Base-by-base conservation (phyloP, 106 monocot species). In the Dendrobium nobile region DNA sequence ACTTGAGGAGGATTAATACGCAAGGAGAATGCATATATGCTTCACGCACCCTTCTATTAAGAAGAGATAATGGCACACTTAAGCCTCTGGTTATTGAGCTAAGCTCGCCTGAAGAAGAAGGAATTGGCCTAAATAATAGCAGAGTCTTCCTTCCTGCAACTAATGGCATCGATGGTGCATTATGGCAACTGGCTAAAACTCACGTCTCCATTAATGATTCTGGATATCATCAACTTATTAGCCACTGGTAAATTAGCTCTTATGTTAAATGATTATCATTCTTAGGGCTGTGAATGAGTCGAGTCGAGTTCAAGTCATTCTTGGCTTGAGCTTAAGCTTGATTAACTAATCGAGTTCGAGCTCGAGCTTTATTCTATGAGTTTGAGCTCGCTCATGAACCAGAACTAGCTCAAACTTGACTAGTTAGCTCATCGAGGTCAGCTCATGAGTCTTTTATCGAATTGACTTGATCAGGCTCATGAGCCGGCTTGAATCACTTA, bases 141-240 rank as follows among this genome's bases (percentile, higher is more conserved):
- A 83, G 87, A 77, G 85, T 87, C n/a, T 92, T 92, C 81, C 41
- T 84, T 44, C 89, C 92, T 0, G 85, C 85, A 20, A 82, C 8
- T 43, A 61, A 82, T 7, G 89, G 90, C 19, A 81, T 72, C 27
- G 87, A 86, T 1, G 81, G 41, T 54, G 79, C 80, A 19, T 77
- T 92, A 16, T 92, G 92, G 92, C 82, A 86, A 28, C 87, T 92
- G 2, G 92, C 92, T n/a, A 92, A 89, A 67, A 67, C 89, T 61
- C 87, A 89, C 45, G 92, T 89, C 64, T 81, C 86, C 5, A 87
- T 86, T 41, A 92, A 92, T 77, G 92, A 92, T 82, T 92, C 92
- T 18, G 92, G 89, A 15, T 78, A 89, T 42, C 92, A 92, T 73
- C 92, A 92, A 54, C 89, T 92, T 5, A 89, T 92, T 4, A 92